Base-by-base conservation (phyloP, 2,329 filamentous ascomycete species). In the Sporothrix euskadiensis region DNA sequence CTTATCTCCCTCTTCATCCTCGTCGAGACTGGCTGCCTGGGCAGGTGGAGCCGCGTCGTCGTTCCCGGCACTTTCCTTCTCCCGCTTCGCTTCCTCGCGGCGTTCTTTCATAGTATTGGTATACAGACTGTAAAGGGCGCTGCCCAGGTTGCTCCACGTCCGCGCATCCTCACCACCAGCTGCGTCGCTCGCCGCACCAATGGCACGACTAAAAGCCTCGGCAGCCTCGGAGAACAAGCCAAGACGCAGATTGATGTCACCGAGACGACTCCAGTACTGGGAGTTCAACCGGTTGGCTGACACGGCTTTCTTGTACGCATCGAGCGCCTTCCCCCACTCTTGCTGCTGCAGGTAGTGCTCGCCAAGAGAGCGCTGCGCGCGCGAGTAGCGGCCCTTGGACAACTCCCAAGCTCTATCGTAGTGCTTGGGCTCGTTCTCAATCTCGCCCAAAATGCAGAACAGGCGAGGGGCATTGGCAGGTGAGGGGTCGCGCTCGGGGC, bases 111-210 rank as follows among this genome's bases (percentile, higher is more conserved):
- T 76, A 0, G 85, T 81, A 77, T 89, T 87, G 59, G 83, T 86
- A 81, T 88, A 94, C 75, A 92, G 84, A 74, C 90, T 91, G 76
- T 93, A 88, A 1, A 98, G 86, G 0, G 95, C 91, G 1, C 92
- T 94, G 0, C 94, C 96, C 30, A 99, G 87, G 79, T 99, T 99
- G 78, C 92, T 97, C 94, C 96, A 99, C 0, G 93, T 94, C 79
- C 97, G 90, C 0, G 94, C 95, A 79, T 98, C 94, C 71, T 91
- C 90, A 35, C 97, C 94, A 66, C 97, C 96, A 12, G 93, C 87
- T 1, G 81, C 81, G 44, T 86, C 85, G 44, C 83, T 85, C 0
- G 86, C 83, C 7, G 84, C 82, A 77, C 92, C 90, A 12, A 99
- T 94, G 9, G 92, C 91, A 30, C 94, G 88, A 9, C 90, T 90